Evolutionary conservation across 2,329 filamentous ascomycete species (phyloP).

Genomic region (Claviceps digitariae): DNA sequence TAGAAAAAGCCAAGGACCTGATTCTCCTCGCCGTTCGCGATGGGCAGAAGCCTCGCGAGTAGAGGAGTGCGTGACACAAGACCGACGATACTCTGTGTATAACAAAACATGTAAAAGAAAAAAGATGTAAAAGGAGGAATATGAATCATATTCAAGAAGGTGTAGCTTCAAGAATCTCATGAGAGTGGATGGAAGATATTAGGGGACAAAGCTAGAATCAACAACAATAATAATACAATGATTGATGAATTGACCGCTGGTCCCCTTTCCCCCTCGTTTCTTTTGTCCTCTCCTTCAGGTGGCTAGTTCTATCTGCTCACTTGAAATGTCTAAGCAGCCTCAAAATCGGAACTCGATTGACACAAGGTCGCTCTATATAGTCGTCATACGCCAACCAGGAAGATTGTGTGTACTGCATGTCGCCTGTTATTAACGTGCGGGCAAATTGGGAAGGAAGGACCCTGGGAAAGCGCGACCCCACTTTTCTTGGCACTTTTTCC

Average conservation of each 20-base stretch:
- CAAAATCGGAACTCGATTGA: background rate
- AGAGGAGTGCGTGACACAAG: background rate
- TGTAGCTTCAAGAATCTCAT: background rate
- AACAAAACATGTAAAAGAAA: background rate
- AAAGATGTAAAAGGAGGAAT: background rate
- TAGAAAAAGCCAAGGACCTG: slow-evolving; percentile 77
- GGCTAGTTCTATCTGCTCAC: too few relatives aligned
- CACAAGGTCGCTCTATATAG: too few relatives aligned
- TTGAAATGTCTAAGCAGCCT: background rate
- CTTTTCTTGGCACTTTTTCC: background rate
- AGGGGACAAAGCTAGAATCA: background rate
- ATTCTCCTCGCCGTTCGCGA: slow-evolving; percentile 73
- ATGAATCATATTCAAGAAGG: background rate
- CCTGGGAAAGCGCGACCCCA: background rate
- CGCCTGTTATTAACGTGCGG: background rate
- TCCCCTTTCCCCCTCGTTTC: too few relatives aligned
- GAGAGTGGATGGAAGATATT: background rate
- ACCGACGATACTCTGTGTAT: background rate
- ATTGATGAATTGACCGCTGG: background rate
- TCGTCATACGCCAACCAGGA: too few relatives aligned
- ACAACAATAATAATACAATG: too few relatives aligned
- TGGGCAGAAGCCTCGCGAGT: slow-evolving; percentile 28
- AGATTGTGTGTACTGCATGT: too few relatives aligned
- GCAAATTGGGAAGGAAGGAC: background rate
- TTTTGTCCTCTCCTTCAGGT: too few relatives aligned